phyloP scores from a whole-genome alignment of 2,329 filamentous ascomycete species.

The Fusarium piperis region DNA sequence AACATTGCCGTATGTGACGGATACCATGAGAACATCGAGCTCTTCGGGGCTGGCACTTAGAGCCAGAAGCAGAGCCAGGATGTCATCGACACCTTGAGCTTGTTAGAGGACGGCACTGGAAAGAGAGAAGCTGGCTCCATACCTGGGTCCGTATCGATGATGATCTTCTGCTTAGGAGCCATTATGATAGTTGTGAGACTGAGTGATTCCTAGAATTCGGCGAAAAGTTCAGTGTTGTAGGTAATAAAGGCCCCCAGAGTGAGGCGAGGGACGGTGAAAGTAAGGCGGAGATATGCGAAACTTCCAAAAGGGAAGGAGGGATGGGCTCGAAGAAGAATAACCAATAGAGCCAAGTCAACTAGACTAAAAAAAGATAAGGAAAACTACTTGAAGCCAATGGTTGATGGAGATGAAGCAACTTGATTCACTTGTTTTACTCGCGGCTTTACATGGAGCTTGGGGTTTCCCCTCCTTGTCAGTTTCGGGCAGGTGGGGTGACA shows the following conservation, averaged over 20 bases:
- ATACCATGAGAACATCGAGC: conserved; percentile 85
- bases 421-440: conserved; percentile 1
- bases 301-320: not conserved
- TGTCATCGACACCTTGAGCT: conserved; percentile 80
- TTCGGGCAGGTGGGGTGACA: conserved; percentile 38
- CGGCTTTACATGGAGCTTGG: not conserved
- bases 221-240: not conserved
- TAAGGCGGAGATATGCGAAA: not conserved
- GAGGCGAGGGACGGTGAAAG: not conserved
- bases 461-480: conserved; percentile 38
- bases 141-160: conserved; percentile 96
- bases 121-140: conserved; percentile 34
- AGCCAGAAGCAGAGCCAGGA: conserved; percentile 87
- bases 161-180: conserved; percentile 79
- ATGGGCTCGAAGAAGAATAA: not conserved
- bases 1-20: conserved; percentile 94
- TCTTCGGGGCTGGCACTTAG: conserved; percentile 85
- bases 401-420: conserved; percentile 7
- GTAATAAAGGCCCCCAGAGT: not conserved
- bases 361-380: not conserved
- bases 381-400: conserved; percentile 1
- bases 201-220: not conserved
- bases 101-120: not conserved
- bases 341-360: not conserved
- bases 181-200: conserved; percentile 45